A percentile compares a stretch with the other conserved stretches of the same genome.
These are phyloP conservation scores for Rhododendron kiyosumense DNA, from an alignment of 148 eudicot species.

Conservation along the genomic window DNA sequence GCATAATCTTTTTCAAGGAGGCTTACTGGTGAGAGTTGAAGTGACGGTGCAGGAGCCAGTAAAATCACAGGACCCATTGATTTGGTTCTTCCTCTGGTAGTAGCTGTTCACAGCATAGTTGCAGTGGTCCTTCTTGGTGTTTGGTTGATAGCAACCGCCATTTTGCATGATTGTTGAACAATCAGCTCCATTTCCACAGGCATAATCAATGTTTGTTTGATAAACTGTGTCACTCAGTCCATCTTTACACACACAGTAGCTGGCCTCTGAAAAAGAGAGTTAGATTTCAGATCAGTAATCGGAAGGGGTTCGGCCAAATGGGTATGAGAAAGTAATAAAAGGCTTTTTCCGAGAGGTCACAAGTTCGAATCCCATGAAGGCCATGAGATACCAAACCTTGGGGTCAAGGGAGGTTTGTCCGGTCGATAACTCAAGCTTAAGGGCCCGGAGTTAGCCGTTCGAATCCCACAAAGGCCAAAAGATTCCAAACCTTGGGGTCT, in stretches of 20 bases:
- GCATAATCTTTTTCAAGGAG: not conserved
- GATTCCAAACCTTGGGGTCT: no score
- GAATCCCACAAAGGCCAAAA: no score
- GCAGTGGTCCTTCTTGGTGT: conserved; percentile 43
- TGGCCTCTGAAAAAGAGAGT: conserved; percentile 16
- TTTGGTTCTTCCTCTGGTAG: conserved; percentile 26
- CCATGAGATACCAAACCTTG: no score
- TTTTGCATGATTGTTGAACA: conserved; percentile 25
- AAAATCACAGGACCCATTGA: conserved; percentile 26
- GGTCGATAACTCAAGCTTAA: no score
- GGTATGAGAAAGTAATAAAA: no score
- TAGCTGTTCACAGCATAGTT: conserved; percentile 39
- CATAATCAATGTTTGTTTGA: conserved; percentile 41
- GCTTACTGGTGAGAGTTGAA: conserved; percentile 19
- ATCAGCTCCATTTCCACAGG: conserved; percentile 50
- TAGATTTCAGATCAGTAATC: not conserved
- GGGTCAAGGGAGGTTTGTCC: no score
- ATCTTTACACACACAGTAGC: conserved; percentile 39
- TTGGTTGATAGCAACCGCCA: conserved; percentile 38
- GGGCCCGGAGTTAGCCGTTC: no score
- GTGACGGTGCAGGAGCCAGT: conserved; percentile 22
- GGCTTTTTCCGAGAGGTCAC: not conserved
- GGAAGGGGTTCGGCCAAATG: no score
- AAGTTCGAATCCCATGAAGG: not conserved
- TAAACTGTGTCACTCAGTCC: conserved; percentile 24